Base-by-base conservation (phyloP, 1,284 basidiomycete genomes). In the Cerioporus squamosus region DNA sequence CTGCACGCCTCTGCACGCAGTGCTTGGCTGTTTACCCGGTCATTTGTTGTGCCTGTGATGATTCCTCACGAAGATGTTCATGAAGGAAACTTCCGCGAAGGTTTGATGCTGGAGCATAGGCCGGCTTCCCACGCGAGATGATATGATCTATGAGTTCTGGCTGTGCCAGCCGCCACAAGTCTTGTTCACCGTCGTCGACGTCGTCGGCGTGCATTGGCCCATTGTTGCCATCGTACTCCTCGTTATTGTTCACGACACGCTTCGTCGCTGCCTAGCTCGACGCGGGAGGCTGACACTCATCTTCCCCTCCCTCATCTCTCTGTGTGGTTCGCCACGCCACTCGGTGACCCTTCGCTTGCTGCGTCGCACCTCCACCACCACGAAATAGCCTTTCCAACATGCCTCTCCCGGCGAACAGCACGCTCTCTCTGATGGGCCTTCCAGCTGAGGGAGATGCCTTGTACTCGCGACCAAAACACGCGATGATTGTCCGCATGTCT, bases 401-500 rank as follows among this genome's bases (percentile, higher is more conserved):
- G 89, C 87, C 89, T 12, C 80, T 91, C 20, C 87, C 89, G 0
- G 66, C 70, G 45, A 74, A 78, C 61, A 72, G 74, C 2, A 75
- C 79, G 2, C 78, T 90, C 45, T 79, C 85, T 6, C 78, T 91
- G 44, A 80, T 86, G 38, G 80, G 84, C 42, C 78, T 80, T 59
- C 76, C 83, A 2, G 75, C 76, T 49, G 81, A 82, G 39, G 83
- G 81, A 44, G 84, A 82, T 59, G 75, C 80, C 0, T 66, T 78
- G n/a, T 81, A 82, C 38, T 78, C 85, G 0, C 82, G 81, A 54
- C 84, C 84, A 12, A 90, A 90, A 75, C 78, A 81, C 24, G 90
- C 88, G 44, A 87, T 90, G 82, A 75, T 91, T 53, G 80, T 91
- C 33, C 84, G 87, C 52, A 80, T 91, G 81, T 84, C 89, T 1